Conservation (phyloP, 352 stramenopile genomes). For the Pythium rhizo-oryzae region DNA sequence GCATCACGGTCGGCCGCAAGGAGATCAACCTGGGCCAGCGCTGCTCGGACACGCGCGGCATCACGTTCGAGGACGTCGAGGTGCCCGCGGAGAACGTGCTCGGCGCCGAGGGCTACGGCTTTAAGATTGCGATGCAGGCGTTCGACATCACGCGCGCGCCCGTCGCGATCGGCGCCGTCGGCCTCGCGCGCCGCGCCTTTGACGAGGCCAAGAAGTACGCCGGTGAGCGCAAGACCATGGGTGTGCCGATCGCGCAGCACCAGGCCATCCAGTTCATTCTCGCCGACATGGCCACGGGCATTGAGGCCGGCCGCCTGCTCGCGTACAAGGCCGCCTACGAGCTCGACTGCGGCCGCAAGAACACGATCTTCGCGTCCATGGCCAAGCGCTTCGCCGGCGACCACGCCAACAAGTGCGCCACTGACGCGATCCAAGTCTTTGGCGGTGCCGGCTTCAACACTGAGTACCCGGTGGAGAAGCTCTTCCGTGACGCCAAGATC, state of each 20-base stretch:
- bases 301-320: constrained; percentile 81
- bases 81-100: constrained; percentile 90
- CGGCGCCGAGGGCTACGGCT: constrained; percentile 85
- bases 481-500: constrained; percentile 92
- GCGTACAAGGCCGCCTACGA: constrained; percentile 91
- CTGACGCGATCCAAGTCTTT: constrained; percentile 91
- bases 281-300: constrained; percentile 90
- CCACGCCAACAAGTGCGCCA: constrained; percentile 85
- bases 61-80: constrained; percentile 92
- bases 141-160: constrained; percentile 91
- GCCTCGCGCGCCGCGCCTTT: constrained; percentile 83
- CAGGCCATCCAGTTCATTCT: constrained; percentile 91
- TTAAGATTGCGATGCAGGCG: constrained; percentile 93
- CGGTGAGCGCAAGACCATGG: constrained; percentile 89
- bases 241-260: constrained; percentile 80
- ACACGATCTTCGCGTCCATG: constrained; percentile 92
- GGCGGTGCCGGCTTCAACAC: constrained; percentile 91
- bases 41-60: constrained; percentile 88
- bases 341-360: constrained; percentile 89
- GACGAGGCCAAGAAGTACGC: constrained; percentile 90
- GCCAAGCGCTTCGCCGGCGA: constrained; percentile 90
- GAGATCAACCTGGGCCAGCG: constrained; percentile 93
- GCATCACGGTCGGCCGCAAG: constrained; percentile 88
- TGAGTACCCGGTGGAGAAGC: constrained; percentile 93
- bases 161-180: constrained; percentile 87